Conservation (phyloP, 1,139 yeast species). For the Suhomyces bokatorum region DNA sequence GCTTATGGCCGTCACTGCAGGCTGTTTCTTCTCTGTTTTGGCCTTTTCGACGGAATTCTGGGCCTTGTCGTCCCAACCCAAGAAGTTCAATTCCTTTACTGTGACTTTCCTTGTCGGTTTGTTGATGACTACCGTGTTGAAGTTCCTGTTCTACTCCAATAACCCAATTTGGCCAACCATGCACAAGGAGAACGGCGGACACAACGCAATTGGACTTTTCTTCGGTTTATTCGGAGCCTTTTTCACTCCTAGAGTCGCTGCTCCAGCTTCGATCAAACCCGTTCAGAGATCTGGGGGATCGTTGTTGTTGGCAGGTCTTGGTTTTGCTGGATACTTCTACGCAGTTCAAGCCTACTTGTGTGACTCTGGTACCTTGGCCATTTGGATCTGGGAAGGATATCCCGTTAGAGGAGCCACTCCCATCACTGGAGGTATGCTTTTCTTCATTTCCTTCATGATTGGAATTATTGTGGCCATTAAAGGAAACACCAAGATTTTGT, state of each 20-base stretch:
- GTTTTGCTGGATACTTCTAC: constrained; percentile 77
- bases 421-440: constrained; percentile 79
- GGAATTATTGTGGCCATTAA: constrained; percentile 49
- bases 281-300: constrained; percentile 35
- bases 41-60: constrained; percentile 63
- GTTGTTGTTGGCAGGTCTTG: constrained; percentile 55
- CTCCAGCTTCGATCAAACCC: constrained; percentile 14
- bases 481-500: constrained; percentile 26
- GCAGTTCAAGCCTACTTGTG: constrained; percentile 72
- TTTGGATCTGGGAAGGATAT: constrained; percentile 95
- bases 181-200: constrained; percentile 85
- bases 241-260: constrained; percentile 36
- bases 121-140: constrained; percentile 68
- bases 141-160: constrained; percentile 76
- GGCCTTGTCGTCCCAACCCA: constrained; percentile 43
- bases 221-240: constrained; percentile 67
- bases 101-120: constrained; percentile 73
- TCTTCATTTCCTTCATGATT: constrained; percentile 56
- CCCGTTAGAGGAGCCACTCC: constrained; percentile 87
- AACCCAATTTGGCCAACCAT: constrained; percentile 97
- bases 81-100: constrained; percentile 52
- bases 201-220: constrained; percentile 68
- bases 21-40: constrained; percentile 62
- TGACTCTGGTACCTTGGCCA: constrained; percentile 80
- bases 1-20: constrained; percentile 64